Conservation (phyloP, 2,329 filamentous ascomycete genomes). For the Thelonectria rubi region DNA sequence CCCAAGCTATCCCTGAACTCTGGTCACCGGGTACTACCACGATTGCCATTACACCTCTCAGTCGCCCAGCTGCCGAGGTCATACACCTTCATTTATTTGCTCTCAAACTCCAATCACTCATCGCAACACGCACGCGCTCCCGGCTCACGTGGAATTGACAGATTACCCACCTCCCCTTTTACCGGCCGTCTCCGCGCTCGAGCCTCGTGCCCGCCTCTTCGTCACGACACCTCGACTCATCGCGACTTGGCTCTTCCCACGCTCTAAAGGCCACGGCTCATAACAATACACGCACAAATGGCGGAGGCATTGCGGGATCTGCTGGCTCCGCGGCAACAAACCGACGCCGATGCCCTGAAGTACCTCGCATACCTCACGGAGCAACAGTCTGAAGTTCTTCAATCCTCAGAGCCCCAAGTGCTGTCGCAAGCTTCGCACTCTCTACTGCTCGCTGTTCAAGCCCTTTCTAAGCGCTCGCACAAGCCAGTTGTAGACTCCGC, state of each 20-base stretch:
- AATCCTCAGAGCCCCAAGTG: slow-evolving; percentile 77
- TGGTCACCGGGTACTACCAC: not conserved
- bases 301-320: slow-evolving; percentile 50
- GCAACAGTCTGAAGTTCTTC: slow-evolving; percentile 77
- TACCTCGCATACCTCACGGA: slow-evolving; percentile 84
- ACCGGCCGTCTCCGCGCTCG: not conserved
- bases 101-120: not conserved
- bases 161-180: not conserved
- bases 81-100: not conserved
- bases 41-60: not conserved
- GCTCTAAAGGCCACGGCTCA: not conserved
- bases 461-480: slow-evolving; percentile 88
- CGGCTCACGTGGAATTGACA: not conserved
- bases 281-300: slow-evolving; percentile 40
- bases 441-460: slow-evolving; percentile 82
- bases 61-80: not conserved
- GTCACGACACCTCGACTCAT: slow-evolving; percentile 2
- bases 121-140: not conserved
- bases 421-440: slow-evolving; percentile 85
- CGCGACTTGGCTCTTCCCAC: not conserved
- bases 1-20: not conserved
- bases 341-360: slow-evolving; percentile 64
- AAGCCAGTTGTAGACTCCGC: slow-evolving; percentile 84
- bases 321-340: slow-evolving; percentile 43
- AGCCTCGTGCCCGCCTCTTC: not conserved